Evolutionary conservation across 805 yeast species (phyloP).

Genomic region (Hanseniaspora nectarophila): DNA sequence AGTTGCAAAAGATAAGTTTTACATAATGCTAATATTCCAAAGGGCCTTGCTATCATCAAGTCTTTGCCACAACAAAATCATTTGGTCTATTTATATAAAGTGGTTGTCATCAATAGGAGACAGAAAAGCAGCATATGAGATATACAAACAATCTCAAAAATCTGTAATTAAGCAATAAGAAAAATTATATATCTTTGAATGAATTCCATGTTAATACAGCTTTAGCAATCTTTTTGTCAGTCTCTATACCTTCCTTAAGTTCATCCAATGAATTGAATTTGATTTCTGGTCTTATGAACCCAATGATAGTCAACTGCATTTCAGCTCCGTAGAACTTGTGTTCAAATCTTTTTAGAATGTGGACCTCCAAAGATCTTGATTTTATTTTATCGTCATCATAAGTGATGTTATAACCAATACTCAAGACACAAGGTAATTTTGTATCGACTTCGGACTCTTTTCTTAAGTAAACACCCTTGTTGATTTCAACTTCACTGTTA

Average conservation of each 20-base stretch:
- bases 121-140: conserved; percentile 16
- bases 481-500: conserved; percentile 36
- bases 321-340: conserved; percentile 71
- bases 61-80: conserved; percentile 24
- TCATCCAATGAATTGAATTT: conserved; percentile 78
- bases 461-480: conserved; percentile 44
- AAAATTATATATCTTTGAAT: neutral
- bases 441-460: conserved; percentile 30
- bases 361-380: conserved; percentile 75
- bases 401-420: conserved; percentile 92
- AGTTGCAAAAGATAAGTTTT: conserved; percentile 13
- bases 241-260: conserved; percentile 66
- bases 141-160: conserved; percentile 7
- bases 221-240: conserved; percentile 61
- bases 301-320: conserved; percentile 59
- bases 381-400: conserved; percentile 45
- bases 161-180: neutral
- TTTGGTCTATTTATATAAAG: conserved; percentile 27
- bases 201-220: conserved; percentile 16
- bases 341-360: conserved; percentile 62
- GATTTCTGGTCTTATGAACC: conserved; percentile 83
- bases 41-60: conserved; percentile 23
- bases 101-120: conserved; percentile 22
- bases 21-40: conserved; percentile 25
- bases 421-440: conserved; percentile 77